Conservation (phyloP, 768 basidiomycete species). For the Phanerodontia chrysosporium region DNA sequence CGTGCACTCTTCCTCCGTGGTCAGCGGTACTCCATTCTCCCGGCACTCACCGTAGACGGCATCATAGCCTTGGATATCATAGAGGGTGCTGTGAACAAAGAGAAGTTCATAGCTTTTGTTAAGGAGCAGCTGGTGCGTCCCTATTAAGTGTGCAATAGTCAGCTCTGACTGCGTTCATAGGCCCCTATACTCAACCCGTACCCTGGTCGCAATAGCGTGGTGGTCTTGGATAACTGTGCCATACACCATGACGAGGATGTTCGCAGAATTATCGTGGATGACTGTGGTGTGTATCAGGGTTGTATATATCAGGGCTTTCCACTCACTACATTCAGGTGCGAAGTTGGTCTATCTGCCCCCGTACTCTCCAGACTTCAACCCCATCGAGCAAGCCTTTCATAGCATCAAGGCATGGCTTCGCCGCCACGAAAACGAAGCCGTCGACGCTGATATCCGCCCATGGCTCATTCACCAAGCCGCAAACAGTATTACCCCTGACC, state of each 20-base stretch:
- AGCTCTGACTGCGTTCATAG: constrained; percentile 15
- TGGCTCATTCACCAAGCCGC: constrained; percentile 8
- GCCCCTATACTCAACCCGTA: constrained; percentile 22
- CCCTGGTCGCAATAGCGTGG: constrained; percentile 30
- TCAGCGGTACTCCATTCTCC: constrained; percentile 15
- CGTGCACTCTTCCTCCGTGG: constrained; percentile 10
- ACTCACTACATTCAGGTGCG: constrained; percentile 15
- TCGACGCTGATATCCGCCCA: constrained; percentile 5
- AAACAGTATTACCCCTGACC: background rate
- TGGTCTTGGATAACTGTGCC: constrained; percentile 37
- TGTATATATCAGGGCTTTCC: constrained; percentile 1
- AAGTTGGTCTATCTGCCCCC: constrained; percentile 20
- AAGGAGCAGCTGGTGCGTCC: constrained; percentile 16
- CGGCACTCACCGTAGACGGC: constrained; percentile 12
- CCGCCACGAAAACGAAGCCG: constrained; percentile 16
- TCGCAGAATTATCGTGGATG: constrained; percentile 26
- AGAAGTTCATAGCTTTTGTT: constrained; percentile 29
- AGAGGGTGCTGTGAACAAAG: constrained; percentile 29
- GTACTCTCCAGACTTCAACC: constrained; percentile 34
- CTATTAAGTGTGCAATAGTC: constrained; percentile 17
- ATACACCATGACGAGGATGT: constrained; percentile 40
- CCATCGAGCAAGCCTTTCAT: constrained; percentile 32
- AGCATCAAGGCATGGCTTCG: constrained; percentile 29
- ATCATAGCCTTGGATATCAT: constrained; percentile 18
- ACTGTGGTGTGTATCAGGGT: constrained; percentile 8